Evolutionary conservation across 495 filamentous ascomycete species (phyloP).

Genomic region (Penicillium parvum): DNA sequence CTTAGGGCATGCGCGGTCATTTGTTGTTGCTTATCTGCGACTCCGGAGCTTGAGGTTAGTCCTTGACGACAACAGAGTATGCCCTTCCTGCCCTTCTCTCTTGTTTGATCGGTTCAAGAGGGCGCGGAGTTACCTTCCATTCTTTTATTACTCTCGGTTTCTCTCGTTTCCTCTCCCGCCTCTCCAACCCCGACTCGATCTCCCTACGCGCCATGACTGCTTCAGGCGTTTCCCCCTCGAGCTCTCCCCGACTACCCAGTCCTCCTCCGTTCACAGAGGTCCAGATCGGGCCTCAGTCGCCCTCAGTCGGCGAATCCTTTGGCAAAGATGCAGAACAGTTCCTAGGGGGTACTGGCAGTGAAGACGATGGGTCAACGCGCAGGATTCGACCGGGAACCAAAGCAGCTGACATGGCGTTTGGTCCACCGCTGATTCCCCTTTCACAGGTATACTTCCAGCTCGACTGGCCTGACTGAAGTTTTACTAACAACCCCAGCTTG

Average conservation of each 20-base stretch:
- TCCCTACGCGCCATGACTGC: conserved; percentile 40
- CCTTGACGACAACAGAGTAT: conserved; percentile 9
- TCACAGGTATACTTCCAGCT: conserved; percentile 58
- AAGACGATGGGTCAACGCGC: conserved; percentile 64
- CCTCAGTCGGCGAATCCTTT: conserved; percentile 54
- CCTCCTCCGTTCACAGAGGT: conserved; percentile 88
- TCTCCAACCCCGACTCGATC: conserved; percentile 3
- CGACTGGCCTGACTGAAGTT: background rate
- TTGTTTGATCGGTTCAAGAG: conserved; percentile 9
- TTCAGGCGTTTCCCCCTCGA: conserved; percentile 61
- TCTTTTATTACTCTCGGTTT: conserved; percentile 18
- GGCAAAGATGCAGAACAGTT: conserved; percentile 34
- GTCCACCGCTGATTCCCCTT: conserved; percentile 81
- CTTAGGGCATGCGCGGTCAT: conserved; percentile 38
- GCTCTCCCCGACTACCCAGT: conserved; percentile 81
- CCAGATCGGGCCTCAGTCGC: conserved; percentile 81
- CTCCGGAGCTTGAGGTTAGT: conserved; percentile 8
- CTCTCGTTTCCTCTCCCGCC: conserved; percentile 21
- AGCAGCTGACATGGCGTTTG: conserved; percentile 83
- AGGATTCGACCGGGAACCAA: conserved; percentile 91
- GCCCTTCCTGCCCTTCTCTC: conserved; percentile 13
- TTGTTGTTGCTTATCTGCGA: conserved; percentile 21
- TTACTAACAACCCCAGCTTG: conserved; percentile 55
- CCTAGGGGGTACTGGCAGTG: conserved; percentile 41
- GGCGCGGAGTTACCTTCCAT: conserved; percentile 20